Conservation (phyloP, 2,329 filamentous ascomycete species). For the Monilinia aucupariae region DNA sequence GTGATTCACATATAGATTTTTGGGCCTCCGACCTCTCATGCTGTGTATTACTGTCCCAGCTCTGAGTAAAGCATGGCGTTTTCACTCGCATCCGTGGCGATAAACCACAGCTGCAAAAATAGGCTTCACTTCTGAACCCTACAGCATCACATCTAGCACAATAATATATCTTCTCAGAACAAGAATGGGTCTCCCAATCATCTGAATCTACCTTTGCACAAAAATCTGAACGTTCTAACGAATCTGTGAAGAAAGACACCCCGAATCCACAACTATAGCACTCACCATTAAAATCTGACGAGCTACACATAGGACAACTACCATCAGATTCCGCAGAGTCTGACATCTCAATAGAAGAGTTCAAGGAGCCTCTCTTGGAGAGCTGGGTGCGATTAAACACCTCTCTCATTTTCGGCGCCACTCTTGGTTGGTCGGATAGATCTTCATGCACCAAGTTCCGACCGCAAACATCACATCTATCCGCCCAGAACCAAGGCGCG, state of each 20-base stretch:
- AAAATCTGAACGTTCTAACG: not conserved
- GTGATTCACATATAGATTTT: too few species aligned
- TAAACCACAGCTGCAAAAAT: too few species aligned
- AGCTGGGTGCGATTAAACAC: not conserved
- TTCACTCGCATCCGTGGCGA: too few species aligned
- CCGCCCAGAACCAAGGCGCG: not conserved
- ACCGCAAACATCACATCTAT: not conserved
- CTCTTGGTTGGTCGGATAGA: not conserved
- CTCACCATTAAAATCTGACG: too few species aligned
- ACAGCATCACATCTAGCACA: too few species aligned
- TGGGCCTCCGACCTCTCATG: too few species aligned
- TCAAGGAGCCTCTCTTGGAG: too few species aligned
- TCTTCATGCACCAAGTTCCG: not conserved
- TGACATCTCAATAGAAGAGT: not conserved
- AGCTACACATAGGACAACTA: not conserved
- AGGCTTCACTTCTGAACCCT: too few species aligned
- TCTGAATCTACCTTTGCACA: not conserved
- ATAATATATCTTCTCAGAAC: too few species aligned
- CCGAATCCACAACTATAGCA: not conserved
- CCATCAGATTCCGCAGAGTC: not conserved
- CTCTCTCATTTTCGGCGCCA: not conserved
- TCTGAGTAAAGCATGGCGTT: too few species aligned
- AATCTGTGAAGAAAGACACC: too few species aligned
- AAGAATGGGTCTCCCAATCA: not conserved
- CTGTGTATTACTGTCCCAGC: too few species aligned